Evolutionary conservation across 23 red algal species (phyloP).

Genomic region (Porphyridium purpureum): DNA sequence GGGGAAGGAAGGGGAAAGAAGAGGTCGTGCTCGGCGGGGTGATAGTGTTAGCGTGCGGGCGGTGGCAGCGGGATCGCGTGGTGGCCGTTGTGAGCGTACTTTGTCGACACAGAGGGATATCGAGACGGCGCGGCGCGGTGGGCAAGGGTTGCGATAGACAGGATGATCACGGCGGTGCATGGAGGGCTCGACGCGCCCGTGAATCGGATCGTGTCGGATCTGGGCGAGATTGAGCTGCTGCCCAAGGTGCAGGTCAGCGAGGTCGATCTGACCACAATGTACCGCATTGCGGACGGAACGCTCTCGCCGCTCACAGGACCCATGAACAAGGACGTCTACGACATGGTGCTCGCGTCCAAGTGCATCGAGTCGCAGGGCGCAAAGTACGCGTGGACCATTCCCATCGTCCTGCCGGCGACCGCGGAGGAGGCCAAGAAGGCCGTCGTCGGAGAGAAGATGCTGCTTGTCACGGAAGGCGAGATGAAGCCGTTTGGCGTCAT

Average conservation of each 20-base stretch:
- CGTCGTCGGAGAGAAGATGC: constrained; percentile 35
- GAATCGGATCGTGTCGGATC: constrained; percentile 32
- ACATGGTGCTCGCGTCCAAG: constrained; percentile 37
- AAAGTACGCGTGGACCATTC: constrained; percentile 77
- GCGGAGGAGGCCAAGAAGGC: constrained; percentile 35
- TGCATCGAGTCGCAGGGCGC: constrained; percentile 33
- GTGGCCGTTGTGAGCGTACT: too few relatives aligned
- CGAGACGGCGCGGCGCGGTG: too few relatives aligned
- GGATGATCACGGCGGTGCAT: constrained; percentile 52
- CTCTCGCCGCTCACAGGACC: constrained; percentile 92
- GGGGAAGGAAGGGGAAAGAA: too few relatives aligned
- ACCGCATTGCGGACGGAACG: constrained; percentile 83
- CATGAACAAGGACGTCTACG: constrained; percentile 78
- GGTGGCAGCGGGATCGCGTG: too few relatives aligned
- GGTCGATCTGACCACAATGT: constrained; percentile 67
- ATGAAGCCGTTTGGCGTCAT: constrained; percentile 43
- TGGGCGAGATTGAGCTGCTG: constrained; percentile 38
- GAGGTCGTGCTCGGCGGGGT: too few relatives aligned
- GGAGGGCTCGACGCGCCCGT: constrained; percentile 61
- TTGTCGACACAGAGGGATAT: too few relatives aligned
- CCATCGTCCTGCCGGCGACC: constrained; percentile 65
- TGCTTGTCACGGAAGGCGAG: constrained; percentile 31
- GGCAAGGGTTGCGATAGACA: too few relatives aligned
- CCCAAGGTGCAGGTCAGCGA: constrained; percentile 54
- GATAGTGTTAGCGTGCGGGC: too few relatives aligned